phyloP scores from a whole-genome alignment of 495 filamentous ascomycete genomes.

The Hyaloscypha variabilis region DNA sequence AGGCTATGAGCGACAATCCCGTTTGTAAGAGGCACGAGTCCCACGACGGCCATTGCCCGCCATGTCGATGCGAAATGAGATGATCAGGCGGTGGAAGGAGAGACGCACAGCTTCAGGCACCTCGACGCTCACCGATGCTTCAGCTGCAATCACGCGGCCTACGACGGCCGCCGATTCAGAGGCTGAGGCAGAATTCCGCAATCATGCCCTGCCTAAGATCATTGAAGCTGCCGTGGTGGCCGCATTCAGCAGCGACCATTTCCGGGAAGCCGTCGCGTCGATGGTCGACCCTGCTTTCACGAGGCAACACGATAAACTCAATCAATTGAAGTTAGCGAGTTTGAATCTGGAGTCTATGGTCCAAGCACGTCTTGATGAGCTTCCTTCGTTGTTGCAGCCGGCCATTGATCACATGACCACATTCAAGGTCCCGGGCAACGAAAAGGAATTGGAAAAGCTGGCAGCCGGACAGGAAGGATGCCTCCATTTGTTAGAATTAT shows the following conservation, averaged over 20 bases:
- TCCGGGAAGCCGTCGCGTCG: constrained; percentile 1
- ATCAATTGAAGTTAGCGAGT: constrained; percentile 12
- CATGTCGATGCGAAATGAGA: constrained; percentile 2
- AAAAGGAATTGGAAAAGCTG: constrained; percentile 3
- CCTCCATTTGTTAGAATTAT: background rate
- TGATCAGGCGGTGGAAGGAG: background rate
- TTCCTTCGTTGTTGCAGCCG: background rate
- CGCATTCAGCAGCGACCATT: constrained; percentile 11
- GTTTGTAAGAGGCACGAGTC: background rate
- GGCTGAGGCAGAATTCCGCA: background rate
- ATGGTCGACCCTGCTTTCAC: constrained; percentile 8
- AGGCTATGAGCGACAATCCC: background rate
- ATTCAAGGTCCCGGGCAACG: background rate
- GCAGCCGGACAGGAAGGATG: background rate
- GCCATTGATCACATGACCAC: constrained; percentile 8
- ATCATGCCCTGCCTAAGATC: constrained; percentile 13
- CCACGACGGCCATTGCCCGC: no score
- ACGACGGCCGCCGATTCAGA: background rate
- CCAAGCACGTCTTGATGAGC: constrained; percentile 6
- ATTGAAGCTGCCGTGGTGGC: constrained; percentile 8
- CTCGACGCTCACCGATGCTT: background rate
- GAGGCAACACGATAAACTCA: constrained; percentile 11
- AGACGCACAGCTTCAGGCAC: background rate
- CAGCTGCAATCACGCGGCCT: background rate
- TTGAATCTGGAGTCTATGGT: constrained; percentile 12